phyloP scores from a whole-genome alignment of 345 rosid species.

The Corymbia maculata region DNA sequence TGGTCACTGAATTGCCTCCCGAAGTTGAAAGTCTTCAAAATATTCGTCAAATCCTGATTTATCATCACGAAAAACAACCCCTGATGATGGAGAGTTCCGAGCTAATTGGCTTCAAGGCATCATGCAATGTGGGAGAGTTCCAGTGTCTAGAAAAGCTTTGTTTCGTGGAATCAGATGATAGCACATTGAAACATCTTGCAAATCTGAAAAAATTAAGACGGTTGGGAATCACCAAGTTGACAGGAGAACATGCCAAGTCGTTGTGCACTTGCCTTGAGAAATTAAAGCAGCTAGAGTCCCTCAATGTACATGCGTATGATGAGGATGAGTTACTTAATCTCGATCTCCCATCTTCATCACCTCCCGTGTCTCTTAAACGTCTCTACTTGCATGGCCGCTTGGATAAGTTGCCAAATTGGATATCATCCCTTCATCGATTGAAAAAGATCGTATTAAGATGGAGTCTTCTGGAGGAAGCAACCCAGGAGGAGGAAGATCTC shows the following conservation, averaged over 20 bases:
- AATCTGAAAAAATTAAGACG: not conserved
- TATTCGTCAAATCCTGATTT: too few species aligned
- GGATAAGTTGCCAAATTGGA: not conserved
- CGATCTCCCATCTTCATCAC: not conserved
- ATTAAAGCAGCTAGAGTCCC: not conserved
- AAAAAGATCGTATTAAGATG: not conserved
- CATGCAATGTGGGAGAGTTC: not conserved
- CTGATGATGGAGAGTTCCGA: too few species aligned
- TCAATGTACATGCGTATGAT: not conserved
- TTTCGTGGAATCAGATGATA: not conserved
- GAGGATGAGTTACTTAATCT: fast-evolving
- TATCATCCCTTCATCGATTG: not conserved
- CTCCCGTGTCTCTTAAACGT: not conserved
- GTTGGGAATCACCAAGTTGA: too few species aligned
- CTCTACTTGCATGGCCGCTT: not conserved
- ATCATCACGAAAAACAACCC: too few species aligned
- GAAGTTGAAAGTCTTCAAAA: too few species aligned
- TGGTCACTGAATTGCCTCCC: too few species aligned
- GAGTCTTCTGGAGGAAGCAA: too few species aligned
- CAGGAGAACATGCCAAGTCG: too few species aligned
- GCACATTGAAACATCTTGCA: not conserved
- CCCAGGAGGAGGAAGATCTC: too few species aligned
- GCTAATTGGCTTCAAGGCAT: not conserved
- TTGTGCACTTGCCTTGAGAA: too few species aligned
- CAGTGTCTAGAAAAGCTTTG: not conserved